Evolutionary conservation across 2,329 filamentous ascomycete species (phyloP).

Genomic region (Pezicula radicicola): DNA sequence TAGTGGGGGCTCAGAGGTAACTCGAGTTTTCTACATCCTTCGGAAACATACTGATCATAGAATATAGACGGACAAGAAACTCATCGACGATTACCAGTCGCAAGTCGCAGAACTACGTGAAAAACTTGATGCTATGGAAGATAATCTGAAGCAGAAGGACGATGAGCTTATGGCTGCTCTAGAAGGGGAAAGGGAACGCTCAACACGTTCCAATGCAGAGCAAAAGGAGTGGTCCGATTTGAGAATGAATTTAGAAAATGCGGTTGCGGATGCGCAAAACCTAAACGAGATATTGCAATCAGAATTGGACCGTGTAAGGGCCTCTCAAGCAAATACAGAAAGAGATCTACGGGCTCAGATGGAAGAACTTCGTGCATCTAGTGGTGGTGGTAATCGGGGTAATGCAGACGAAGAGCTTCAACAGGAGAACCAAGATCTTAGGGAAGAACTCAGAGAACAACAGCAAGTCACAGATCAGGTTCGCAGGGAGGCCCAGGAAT

Average conservation of each 20-base stretch:
- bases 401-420: constrained; percentile 50
- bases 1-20: constrained; percentile 35
- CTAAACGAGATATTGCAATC: constrained; percentile 77
- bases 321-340: constrained; percentile 63
- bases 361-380: constrained; percentile 43
- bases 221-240: constrained; percentile 70
- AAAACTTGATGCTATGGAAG: constrained; percentile 71
- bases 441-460: constrained; percentile 66
- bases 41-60: constrained; percentile 12
- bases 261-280: constrained; percentile 69
- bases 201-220: constrained; percentile 53
- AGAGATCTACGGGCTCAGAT: constrained; percentile 63
- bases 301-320: constrained; percentile 72
- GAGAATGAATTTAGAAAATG: constrained; percentile 65
- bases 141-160: constrained; percentile 66
- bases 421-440: constrained; percentile 67
- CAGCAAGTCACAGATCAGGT: constrained; percentile 85
- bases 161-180: constrained; percentile 61
- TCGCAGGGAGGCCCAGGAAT: constrained; percentile 75
- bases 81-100: constrained; percentile 75
- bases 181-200: constrained; percentile 54
- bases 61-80: constrained; percentile 60
- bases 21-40: constrained; percentile 9
- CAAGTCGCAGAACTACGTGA: constrained; percentile 74
- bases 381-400: constrained; percentile 23